Base-by-base conservation (phyloP, 179 eudicot species). In the Patellifolia procumbens region DNA sequence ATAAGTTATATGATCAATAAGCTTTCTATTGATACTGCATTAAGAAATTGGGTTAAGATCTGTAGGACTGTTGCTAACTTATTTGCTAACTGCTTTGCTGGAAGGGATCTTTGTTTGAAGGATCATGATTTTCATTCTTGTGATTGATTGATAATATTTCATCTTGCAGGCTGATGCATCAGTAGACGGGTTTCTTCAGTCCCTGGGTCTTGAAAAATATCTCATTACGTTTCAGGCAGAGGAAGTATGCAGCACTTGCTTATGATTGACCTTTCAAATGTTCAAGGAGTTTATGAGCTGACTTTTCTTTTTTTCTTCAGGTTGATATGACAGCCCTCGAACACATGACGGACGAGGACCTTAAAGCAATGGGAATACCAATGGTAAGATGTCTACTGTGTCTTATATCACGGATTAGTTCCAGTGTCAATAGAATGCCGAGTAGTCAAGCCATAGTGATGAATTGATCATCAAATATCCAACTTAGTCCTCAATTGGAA, bases 271-370 rank as follows among this genome's bases (percentile, higher is more conserved):
- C 31, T 53, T 45, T 29, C 28, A 22, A 17, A 8, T 73, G 34
- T n/a, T 72, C 68, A 65, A 53, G 46, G 71, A n/a, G n/a, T 73
- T 72, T 63, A 12, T 22, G 53, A 20, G 67, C 9, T 28, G 29
- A 29, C 17, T 49, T 68, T 49, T 39, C 1, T n/a, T 19, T 68
- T 19, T 74, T 43, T 77, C 45, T 63, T 69, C 83, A 93, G 99
- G 97, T 95, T 76, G 99, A 95, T 82, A 92, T 92, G 99, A 73
- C 95, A 62, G 90, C 99, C 28, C 95, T 95, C 60, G 79, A 88
- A 73, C 97, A 93, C 81, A 93, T 95, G 97, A 85, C 85, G 11
- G 97, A 95, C 72, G 97, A 85, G 68, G 99, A 93, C 75, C 89
- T 95, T 31, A 93, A 93, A 78, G 95, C 87, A 73, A 73, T 95